Conservation (phyloP, 192 early-diverging fungal species). For the Umbelopsis sp. region DNA sequence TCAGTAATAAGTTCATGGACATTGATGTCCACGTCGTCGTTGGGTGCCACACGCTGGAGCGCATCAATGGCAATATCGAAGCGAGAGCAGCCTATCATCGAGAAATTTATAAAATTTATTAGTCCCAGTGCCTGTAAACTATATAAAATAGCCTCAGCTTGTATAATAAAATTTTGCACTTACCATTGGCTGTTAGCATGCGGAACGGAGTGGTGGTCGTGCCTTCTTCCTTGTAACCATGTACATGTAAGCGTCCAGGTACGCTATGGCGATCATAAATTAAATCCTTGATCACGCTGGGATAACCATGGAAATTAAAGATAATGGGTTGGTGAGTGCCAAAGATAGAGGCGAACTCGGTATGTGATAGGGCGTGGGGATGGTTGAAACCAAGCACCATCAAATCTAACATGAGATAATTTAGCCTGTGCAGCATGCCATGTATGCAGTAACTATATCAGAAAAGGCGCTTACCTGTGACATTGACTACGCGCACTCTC, state of each 20-base stretch:
- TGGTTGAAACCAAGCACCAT: slow-evolving; percentile 44
- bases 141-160: too few species aligned
- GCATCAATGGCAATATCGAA: slow-evolving; percentile 46
- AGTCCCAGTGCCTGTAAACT: too few species aligned
- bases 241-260: slow-evolving; percentile 28
- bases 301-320: slow-evolving; percentile 54
- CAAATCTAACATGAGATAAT: slow-evolving; percentile 27
- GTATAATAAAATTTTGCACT: not conserved
- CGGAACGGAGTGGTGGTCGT: slow-evolving; percentile 50
- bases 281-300: slow-evolving; percentile 38
- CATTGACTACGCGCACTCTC: slow-evolving; percentile 47
- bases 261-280: slow-evolving; percentile 35
- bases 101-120: too few species aligned
- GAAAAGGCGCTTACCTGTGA: slow-evolving; percentile 35
- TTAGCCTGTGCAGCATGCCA: too few species aligned
- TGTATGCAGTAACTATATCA: too few species aligned
- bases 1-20: slow-evolving; percentile 31
- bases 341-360: slow-evolving; percentile 41
- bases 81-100: slow-evolving; percentile 22
- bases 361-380: slow-evolving; percentile 43
- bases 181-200: slow-evolving; percentile 43
- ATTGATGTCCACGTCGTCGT: slow-evolving; percentile 25
- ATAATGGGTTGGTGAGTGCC: slow-evolving; percentile 41
- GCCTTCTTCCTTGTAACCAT: slow-evolving; percentile 51
- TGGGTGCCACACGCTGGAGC: slow-evolving; percentile 17